Percentiles rank a stretch among this genome's conserved stretches.
These are phyloP conservation scores for Myxozyma melibiosi DNA, from an alignment of 805 yeast species.

Conservation along the genomic window DNA sequence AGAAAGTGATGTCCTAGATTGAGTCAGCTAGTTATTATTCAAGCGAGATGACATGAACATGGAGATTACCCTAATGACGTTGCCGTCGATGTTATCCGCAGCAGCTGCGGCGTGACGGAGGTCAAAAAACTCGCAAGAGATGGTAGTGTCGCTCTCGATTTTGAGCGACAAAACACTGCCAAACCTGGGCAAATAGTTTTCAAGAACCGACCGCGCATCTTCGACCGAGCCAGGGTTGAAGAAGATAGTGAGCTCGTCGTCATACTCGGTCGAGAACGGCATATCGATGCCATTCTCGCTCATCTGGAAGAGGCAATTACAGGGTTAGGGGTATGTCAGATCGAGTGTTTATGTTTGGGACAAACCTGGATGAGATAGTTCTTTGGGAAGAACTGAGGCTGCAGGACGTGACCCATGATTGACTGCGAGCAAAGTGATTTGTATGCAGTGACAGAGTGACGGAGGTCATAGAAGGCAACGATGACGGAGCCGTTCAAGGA, in stretches of 20 bases:
- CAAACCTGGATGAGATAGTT: slow-evolving; percentile 19
- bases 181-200: slow-evolving; percentile 31
- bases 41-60: not conserved
- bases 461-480: slow-evolving; percentile 35
- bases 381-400: slow-evolving; percentile 27
- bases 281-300: slow-evolving; percentile 29
- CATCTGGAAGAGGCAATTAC: slow-evolving; percentile 12
- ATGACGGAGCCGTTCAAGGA: slow-evolving; percentile 33
- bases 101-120: slow-evolving; percentile 44
- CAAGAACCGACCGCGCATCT: slow-evolving; percentile 14
- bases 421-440: slow-evolving; percentile 35
- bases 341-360: not conserved
- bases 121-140: slow-evolving; percentile 43
- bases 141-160: slow-evolving; percentile 25
- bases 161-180: slow-evolving; percentile 33
- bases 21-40: not conserved
- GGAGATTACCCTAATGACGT: slow-evolving; percentile 34
- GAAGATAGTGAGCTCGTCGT: slow-evolving; percentile 27
- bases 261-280: slow-evolving; percentile 27
- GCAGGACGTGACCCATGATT: slow-evolving; percentile 27
- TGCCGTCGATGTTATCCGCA: slow-evolving; percentile 32
- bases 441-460: slow-evolving; percentile 36
- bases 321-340: not conserved
- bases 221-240: slow-evolving; percentile 15
- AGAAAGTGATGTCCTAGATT: slow-evolving; percentile 21